These are phyloP conservation scores for Fusarium sp. DNA, from an alignment of 2,329 filamentous ascomycete species.

Conservation along the genomic window DNA sequence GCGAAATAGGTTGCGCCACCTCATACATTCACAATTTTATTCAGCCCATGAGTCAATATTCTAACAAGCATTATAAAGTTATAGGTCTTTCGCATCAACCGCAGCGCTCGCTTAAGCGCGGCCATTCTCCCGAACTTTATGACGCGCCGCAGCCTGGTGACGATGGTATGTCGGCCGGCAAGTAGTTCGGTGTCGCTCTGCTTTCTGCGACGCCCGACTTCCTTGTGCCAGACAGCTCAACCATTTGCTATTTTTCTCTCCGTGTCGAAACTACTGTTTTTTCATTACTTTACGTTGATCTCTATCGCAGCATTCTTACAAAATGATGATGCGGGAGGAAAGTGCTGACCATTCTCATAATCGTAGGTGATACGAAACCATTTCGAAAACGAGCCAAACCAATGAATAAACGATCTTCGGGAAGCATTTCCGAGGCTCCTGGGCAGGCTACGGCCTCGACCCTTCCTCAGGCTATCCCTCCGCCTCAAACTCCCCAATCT, in stretches of 20 bases:
- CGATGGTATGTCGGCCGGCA: constrained; percentile 74
- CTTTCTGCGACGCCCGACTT: constrained; percentile 45
- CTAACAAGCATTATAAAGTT: constrained; percentile 41
- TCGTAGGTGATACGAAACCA: constrained; percentile 61
- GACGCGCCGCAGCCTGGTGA: constrained; percentile 67
- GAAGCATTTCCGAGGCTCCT: constrained; percentile 67
- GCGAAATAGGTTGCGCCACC: constrained; percentile 19
- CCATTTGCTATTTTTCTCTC: constrained; percentile 24
- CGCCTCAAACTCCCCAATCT: constrained; percentile 68
- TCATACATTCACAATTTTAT: constrained; percentile 3
- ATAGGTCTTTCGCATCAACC: constrained; percentile 64
- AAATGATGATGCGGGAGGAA: not conserved
- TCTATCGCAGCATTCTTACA: constrained; percentile 17
- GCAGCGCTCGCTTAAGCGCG: constrained; percentile 81
- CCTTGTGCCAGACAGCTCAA: constrained; percentile 30
- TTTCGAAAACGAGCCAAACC: constrained; percentile 69
- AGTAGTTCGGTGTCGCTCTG: constrained; percentile 53
- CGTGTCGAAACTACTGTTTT: constrained; percentile 41
- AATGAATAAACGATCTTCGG: constrained; percentile 68
- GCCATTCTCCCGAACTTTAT: constrained; percentile 78
- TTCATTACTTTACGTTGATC: constrained; percentile 50
- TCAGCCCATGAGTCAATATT: constrained; percentile 28
- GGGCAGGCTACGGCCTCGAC: constrained; percentile 63
- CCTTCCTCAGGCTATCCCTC: constrained; percentile 54
- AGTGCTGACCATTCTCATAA: constrained; percentile 48